Percentiles rank a stretch among this genome's conserved stretches.
Conservation (phyloP, 805 yeast genomes). For the Cyberlindnera maritima region DNA sequence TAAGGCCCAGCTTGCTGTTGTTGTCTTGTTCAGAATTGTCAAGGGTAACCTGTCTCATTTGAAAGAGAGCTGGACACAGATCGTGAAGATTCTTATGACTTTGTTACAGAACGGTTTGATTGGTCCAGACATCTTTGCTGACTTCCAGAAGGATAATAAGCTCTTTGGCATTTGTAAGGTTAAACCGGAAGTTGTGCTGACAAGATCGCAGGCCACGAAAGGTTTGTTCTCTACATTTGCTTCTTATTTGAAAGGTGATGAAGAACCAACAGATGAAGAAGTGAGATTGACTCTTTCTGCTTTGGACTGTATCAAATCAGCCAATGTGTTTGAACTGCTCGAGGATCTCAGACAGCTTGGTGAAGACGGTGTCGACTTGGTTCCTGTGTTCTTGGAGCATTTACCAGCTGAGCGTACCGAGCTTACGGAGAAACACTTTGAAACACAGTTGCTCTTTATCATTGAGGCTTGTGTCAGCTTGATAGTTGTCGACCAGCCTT, state of each 20-base stretch:
- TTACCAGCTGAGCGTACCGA: conserved; percentile 34
- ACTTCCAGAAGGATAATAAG: conserved; percentile 56
- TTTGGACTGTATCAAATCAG: conserved; percentile 74
- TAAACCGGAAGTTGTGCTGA: conserved; percentile 63
- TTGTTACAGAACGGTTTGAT: conserved; percentile 73
- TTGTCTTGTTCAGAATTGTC: conserved; percentile 77
- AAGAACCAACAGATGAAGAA: conserved; percentile 93
- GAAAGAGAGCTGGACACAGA: conserved; percentile 49
- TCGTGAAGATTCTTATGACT: conserved; percentile 57
- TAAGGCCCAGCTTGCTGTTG: conserved; percentile 87
- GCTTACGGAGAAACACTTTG: conserved; percentile 27
- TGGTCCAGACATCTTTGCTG: conserved; percentile 60
- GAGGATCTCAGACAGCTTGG: conserved; percentile 36
- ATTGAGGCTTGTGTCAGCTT: conserved; percentile 37
- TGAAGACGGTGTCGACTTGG: conserved; percentile 16
- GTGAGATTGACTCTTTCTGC: conserved; percentile 83
- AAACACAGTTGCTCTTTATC: conserved; percentile 37
- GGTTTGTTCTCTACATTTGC: conserved; percentile 91
- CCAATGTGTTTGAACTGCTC: conserved; percentile 57
- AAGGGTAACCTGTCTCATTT: conserved; percentile 53
- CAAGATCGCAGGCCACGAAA: conserved; percentile 60
- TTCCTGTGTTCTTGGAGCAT: conserved; percentile 32
- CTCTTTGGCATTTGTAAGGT: conserved; percentile 58
- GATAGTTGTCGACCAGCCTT: conserved; percentile 12
- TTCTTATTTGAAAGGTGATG: conserved; percentile 90